Evolutionary conservation across 2,329 filamentous ascomycete genomes (phyloP).

Genomic region (Pseudogymnoascus sp.): DNA sequence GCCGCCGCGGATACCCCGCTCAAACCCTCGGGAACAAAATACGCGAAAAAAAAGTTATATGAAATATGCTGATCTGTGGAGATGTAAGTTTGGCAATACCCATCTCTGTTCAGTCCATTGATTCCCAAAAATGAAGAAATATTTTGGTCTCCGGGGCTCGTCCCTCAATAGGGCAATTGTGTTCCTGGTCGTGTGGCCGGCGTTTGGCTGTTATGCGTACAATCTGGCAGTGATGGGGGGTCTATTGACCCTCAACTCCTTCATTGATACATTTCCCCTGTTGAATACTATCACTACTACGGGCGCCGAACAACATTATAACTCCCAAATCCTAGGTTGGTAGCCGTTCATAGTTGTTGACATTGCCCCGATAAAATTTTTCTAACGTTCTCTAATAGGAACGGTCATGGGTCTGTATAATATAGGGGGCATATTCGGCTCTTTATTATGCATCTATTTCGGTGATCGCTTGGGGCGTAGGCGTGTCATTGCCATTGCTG

Average conservation of each 20-base stretch:
- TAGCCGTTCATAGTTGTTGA: not conserved
- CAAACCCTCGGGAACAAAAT: not conserved
- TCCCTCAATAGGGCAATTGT: not conserved
- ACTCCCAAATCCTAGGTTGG: not conserved
- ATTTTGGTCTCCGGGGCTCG: slow-evolving; percentile 10
- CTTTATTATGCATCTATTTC: slow-evolving; percentile 28
- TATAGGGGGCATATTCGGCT: slow-evolving; percentile 30
- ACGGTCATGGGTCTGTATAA: slow-evolving; percentile 31
- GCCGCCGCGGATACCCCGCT: not conserved
- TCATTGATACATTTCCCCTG: slow-evolving; percentile 28
- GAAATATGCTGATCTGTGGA: not conserved
- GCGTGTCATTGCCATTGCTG: slow-evolving; percentile 46
- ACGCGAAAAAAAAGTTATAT: not conserved
- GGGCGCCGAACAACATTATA: not conserved
- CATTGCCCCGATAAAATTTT: not conserved
- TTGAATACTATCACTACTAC: slow-evolving; percentile 28
- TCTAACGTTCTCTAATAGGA: slow-evolving; percentile 16
- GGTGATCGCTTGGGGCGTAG: slow-evolving; percentile 46
- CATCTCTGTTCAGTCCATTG: not conserved
- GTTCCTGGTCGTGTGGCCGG: slow-evolving; percentile 34
- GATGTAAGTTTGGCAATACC: not conserved
- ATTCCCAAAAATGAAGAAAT: not conserved
- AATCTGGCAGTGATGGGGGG: slow-evolving; percentile 31
- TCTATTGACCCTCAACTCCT: slow-evolving; percentile 16
- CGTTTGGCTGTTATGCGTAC: slow-evolving; percentile 33